Base-by-base conservation (phyloP, 495 filamentous ascomycete species). In the Aspergillus conjunctus region DNA sequence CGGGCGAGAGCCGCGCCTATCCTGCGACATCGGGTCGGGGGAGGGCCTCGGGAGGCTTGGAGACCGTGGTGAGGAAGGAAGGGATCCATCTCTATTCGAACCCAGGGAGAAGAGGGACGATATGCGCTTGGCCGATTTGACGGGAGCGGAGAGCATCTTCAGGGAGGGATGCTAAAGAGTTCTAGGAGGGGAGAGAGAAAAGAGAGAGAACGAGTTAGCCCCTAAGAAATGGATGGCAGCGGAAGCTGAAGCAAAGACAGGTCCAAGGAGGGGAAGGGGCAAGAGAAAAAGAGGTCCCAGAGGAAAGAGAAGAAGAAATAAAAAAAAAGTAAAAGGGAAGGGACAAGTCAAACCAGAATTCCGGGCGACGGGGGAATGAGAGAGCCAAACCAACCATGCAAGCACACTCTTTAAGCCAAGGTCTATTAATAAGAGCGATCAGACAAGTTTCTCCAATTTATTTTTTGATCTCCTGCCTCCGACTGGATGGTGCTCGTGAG, bases 101-200 rank as follows among this genome's bases (percentile, higher is more conserved):
- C 76, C 69, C 64, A 79, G 53, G 31, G 77, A 78, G 56, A 81
- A 79, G 32, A 81, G 73, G 41, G 78, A 81, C 11, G 77, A 79
- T 53, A 81, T 79, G 61, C 78, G 78, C 72, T 79, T 77, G 60
- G 78, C 77, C 63, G 77, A 77, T 65, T 79, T 81, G 61, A 75
- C 74, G 51, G 77, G 78, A 73, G 74, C 77, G 30, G 77, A 79
- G 66, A 79, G 68, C 77, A 80, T 80, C 54, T 61, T 76, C 26
- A 5, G 45, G 33, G 43, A 46, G 54, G 43, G 58, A 26, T 2
- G 60, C 60, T 64, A 59, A 20, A 44, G 39, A 34, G 44, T 18
- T 21, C 2, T n/a, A n/a, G n/a, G 17, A 41, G 31, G 18, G 22
- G 17, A 48, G 17, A 48, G 31, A 34, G 18, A 53, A 55, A 34